Conservation (phyloP, 768 basidiomycete species). For the Collybia sordida region DNA sequence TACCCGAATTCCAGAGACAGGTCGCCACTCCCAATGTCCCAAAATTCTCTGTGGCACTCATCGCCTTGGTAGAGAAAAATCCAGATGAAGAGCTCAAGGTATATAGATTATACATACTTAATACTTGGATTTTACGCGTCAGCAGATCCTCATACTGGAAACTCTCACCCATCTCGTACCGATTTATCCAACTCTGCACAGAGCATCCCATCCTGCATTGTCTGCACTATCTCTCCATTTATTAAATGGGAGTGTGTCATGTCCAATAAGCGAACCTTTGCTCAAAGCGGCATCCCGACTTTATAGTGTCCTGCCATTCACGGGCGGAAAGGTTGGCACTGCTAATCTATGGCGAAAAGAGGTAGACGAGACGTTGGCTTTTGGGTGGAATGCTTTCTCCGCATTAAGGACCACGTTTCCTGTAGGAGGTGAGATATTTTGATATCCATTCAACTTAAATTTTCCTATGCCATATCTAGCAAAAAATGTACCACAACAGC, state of each 20-base stretch:
- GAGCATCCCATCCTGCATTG: slow-evolving; percentile 51
- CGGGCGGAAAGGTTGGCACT: slow-evolving; percentile 80
- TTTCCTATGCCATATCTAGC: not conserved
- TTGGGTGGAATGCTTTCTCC: slow-evolving; percentile 64
- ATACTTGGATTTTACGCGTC: not conserved
- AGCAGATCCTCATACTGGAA: slow-evolving; percentile 43
- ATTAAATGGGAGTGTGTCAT: slow-evolving; percentile 53
- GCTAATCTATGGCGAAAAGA: slow-evolving; percentile 73
- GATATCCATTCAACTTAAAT: not conserved
- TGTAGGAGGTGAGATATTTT: slow-evolving; percentile 33
- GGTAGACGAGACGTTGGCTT: slow-evolving; percentile 64
- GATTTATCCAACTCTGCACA: slow-evolving; percentile 67
- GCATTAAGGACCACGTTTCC: slow-evolving; percentile 61
- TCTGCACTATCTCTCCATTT: slow-evolving; percentile 53
- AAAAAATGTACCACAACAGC: not conserved
- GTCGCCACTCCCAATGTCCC: slow-evolving; percentile 68
- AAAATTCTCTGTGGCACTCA: slow-evolving; percentile 63
- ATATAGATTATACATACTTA: slow-evolving; percentile 5
- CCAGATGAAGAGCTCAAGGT: slow-evolving; percentile 57
- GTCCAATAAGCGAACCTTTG: slow-evolving; percentile 36
- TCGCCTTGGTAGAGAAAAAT: slow-evolving; percentile 54
- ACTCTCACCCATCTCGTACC: slow-evolving; percentile 57
- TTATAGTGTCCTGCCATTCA: slow-evolving; percentile 62
- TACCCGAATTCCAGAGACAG: slow-evolving; percentile 83
- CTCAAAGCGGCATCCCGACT: slow-evolving; percentile 53